Percentiles rank a stretch among this genome's conserved stretches.
Conservation (phyloP, 371 early-diverging fungal genomes). For the Mucor racemosus region DNA sequence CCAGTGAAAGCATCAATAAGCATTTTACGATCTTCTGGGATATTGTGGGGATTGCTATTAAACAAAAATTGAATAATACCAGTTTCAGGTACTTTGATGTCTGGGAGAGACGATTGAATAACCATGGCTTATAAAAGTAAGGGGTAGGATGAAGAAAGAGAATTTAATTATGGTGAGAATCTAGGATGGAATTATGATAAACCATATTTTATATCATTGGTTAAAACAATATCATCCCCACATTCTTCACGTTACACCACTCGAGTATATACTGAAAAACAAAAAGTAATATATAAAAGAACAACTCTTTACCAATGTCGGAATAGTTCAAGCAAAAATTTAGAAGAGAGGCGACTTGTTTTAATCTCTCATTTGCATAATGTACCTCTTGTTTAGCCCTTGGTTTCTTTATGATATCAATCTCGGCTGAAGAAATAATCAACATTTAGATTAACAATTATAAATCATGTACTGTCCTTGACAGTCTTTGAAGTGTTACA, state of each 20-base stretch:
- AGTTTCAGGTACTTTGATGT: constrained; percentile 20
- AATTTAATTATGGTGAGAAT: constrained; percentile 9
- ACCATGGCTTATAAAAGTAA: constrained; percentile 17
- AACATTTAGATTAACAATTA: not conserved
- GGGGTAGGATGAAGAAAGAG: constrained; percentile 8
- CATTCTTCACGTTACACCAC: not conserved
- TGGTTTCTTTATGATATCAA: not conserved
- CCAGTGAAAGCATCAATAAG: constrained; percentile 65
- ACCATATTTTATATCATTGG: not conserved
- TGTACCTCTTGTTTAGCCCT: too few relatives aligned
- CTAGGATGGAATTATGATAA: not conserved
- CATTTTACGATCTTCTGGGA: constrained; percentile 47
- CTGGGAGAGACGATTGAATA: constrained; percentile 21
- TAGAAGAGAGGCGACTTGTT: too few relatives aligned
- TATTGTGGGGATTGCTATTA: constrained; percentile 17
- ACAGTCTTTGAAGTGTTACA: not conserved
- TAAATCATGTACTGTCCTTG: not conserved
- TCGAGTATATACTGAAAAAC: not conserved
- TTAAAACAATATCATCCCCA: not conserved
- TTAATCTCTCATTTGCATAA: too few relatives aligned
- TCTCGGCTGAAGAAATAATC: too few relatives aligned
- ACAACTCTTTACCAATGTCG: too few relatives aligned
- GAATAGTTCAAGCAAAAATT: not conserved
- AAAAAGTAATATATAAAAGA: too few relatives aligned
- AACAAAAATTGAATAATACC: constrained; percentile 27